A percentile compares a stretch with the other conserved stretches of the same genome.
Conservation (phyloP, 257 asterid genomes). For the Nicotiana attenuata region DNA sequence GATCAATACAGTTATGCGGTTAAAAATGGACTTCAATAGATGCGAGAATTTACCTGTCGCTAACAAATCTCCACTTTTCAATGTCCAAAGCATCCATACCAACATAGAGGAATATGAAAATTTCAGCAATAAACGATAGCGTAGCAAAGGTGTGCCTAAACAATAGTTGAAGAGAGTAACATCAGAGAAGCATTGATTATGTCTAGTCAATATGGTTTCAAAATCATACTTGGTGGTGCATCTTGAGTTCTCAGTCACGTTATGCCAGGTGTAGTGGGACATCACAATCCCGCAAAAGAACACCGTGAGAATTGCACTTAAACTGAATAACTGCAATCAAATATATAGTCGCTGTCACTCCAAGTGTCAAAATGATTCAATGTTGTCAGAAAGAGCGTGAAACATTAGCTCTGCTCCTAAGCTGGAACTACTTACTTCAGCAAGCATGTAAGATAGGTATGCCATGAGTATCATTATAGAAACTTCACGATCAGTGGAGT, state of each 20-base stretch:
- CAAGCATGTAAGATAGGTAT: slow-evolving; percentile 83
- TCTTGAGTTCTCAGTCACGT: slow-evolving; percentile 91
- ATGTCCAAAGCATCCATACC: slow-evolving; percentile 98
- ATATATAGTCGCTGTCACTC: neutral
- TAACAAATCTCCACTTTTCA: slow-evolving; percentile 79
- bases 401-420: neutral
- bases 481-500: slow-evolving; percentile 95
- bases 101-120: slow-evolving; percentile 86
- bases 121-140: slow-evolving; percentile 80
- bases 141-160: slow-evolving; percentile 91
- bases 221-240: slow-evolving; percentile 75
- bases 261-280: slow-evolving; percentile 99
- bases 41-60: slow-evolving; percentile 51
- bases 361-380: neutral
- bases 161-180: slow-evolving; percentile 6
- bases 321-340: slow-evolving; percentile 55
- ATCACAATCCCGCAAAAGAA: slow-evolving; percentile 96
- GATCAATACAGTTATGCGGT: neutral
- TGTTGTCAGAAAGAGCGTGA: neutral
- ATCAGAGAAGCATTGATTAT: neutral
- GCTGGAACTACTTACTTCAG: slow-evolving; percentile 63
- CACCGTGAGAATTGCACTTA: slow-evolving; percentile 95
- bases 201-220: neutral
- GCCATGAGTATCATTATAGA: slow-evolving; percentile 98
- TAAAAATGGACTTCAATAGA: neutral